Evolutionary conservation across 768 basidiomycete species (phyloP).

Genomic region (Leccinum ochraceum): DNA sequence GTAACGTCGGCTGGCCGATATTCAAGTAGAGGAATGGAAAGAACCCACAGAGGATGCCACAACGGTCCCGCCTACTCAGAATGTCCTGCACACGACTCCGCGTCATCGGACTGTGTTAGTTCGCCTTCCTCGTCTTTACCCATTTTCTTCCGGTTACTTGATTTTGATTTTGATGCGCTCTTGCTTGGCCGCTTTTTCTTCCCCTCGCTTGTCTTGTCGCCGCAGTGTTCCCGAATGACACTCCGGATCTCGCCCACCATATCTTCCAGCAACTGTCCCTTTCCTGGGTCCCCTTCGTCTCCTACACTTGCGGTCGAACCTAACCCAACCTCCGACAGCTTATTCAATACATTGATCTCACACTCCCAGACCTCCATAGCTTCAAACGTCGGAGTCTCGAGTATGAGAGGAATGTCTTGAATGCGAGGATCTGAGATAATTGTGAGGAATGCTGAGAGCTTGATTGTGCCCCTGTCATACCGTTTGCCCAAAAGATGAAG

Average conservation of each 20-base stretch:
- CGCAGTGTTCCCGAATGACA: slow-evolving; percentile 15
- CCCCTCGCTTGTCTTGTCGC: slow-evolving; percentile 7
- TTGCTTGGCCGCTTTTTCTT: slow-evolving; percentile 1
- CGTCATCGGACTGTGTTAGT: slow-evolving; percentile 4
- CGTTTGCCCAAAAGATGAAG: background rate
- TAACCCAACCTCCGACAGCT: slow-evolving; percentile 31
- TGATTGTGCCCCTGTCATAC: slow-evolving; percentile 60
- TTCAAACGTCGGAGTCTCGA: slow-evolving; percentile 80
- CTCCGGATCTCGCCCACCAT: slow-evolving; percentile 16
- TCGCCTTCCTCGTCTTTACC: slow-evolving; percentile 13
- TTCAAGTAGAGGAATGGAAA: background rate
- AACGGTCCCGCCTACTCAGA: background rate
- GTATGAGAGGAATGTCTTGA: slow-evolving; percentile 71
- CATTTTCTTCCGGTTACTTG: slow-evolving; percentile 8
- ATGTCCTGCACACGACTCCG: slow-evolving; percentile 2
- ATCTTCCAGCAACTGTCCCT: slow-evolving; percentile 4
- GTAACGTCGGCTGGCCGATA: background rate
- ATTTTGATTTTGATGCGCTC: slow-evolving; percentile 3
- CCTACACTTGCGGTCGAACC: background rate
- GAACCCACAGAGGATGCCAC: background rate
- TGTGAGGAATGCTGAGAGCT: slow-evolving; percentile 59
- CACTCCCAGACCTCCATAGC: slow-evolving; percentile 66
- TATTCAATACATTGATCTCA: slow-evolving; percentile 66
- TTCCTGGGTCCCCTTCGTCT: background rate
- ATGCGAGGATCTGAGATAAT: slow-evolving; percentile 70